A percentile compares a stretch with the other conserved stretches of the same genome.
Conservation (phyloP, 1,139 yeast genomes). For the Saccharomycopsis phalli region DNA sequence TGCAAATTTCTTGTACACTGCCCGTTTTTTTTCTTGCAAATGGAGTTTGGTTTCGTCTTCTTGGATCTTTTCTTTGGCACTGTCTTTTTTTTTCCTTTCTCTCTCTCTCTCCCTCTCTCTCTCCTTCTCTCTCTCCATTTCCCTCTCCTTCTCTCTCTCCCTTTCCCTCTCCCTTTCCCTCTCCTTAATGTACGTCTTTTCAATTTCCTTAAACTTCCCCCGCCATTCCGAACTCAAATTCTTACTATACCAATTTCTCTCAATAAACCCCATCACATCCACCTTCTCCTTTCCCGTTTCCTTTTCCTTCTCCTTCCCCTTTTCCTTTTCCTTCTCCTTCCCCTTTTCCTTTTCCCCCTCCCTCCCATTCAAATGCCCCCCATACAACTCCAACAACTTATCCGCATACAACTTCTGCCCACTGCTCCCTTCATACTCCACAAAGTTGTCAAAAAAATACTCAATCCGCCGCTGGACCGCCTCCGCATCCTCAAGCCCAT, state of each 20-base stretch:
- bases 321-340: too few species aligned
- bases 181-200: background rate
- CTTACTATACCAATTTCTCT: background rate
- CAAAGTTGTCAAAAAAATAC: background rate
- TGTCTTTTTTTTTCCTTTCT: too few species aligned
- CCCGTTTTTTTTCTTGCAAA: conserved; percentile 10
- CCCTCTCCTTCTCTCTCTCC: background rate
- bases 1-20: conserved; percentile 14
- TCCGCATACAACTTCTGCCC: background rate
- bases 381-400: background rate
- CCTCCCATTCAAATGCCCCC: background rate
- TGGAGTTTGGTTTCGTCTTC: too few species aligned
- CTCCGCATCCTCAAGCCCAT: background rate
- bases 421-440: background rate
- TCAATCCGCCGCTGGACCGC: background rate
- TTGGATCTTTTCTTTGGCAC: too few species aligned
- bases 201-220: background rate
- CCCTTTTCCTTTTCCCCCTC: too few species aligned
- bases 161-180: too few species aligned
- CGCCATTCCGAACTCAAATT: background rate
- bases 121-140: background rate
- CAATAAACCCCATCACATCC: background rate
- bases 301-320: too few species aligned
- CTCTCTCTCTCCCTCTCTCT: too few species aligned
- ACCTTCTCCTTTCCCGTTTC: too few species aligned